A percentile compares a stretch with the other conserved stretches of the same genome.
Conservation (phyloP, 2,329 filamentous ascomycete genomes). For the Aspergillus eucalypticola region DNA sequence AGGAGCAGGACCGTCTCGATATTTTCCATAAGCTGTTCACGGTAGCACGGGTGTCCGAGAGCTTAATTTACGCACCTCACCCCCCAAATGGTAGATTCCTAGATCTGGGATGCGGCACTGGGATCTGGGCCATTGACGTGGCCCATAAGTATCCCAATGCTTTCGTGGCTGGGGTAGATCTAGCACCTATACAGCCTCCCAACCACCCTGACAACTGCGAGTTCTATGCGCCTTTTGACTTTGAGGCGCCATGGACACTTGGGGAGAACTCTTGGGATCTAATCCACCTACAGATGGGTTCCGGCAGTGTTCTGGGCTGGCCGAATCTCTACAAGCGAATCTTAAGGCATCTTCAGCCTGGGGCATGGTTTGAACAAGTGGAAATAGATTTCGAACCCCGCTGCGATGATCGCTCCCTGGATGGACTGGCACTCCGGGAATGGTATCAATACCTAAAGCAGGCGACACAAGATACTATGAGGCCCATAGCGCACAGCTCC, state of each 20-base stretch:
- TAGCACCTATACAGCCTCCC: constrained; percentile 62
- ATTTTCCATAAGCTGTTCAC: constrained; percentile 77
- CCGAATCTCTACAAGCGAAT: constrained; percentile 69
- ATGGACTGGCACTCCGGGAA: constrained; percentile 56
- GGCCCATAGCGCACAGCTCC: constrained; percentile 66
- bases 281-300: constrained; percentile 77
- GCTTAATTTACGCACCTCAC: constrained; percentile 44
- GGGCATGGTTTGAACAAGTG: constrained; percentile 79
- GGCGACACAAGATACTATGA: constrained; percentile 66
- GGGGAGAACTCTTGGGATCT: constrained; percentile 74
- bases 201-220: constrained; percentile 71
- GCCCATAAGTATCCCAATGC: constrained; percentile 65
- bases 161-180: constrained; percentile 62
- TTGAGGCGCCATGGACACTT: constrained; percentile 72
- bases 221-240: constrained; percentile 70
- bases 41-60: constrained; percentile 58
- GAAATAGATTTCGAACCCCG: constrained; percentile 82
- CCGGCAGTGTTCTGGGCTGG: constrained; percentile 78
- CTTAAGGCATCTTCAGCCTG: constrained; percentile 73
- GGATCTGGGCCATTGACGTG: constrained; percentile 88
- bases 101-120: constrained; percentile 79
- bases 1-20: constrained; percentile 75
- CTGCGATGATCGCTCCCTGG: constrained; percentile 66
- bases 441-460: constrained; percentile 71
- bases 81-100: constrained; percentile 53